phyloP scores from a whole-genome alignment of 306 rosid genomes.

The Fragaria vesca region DNA sequence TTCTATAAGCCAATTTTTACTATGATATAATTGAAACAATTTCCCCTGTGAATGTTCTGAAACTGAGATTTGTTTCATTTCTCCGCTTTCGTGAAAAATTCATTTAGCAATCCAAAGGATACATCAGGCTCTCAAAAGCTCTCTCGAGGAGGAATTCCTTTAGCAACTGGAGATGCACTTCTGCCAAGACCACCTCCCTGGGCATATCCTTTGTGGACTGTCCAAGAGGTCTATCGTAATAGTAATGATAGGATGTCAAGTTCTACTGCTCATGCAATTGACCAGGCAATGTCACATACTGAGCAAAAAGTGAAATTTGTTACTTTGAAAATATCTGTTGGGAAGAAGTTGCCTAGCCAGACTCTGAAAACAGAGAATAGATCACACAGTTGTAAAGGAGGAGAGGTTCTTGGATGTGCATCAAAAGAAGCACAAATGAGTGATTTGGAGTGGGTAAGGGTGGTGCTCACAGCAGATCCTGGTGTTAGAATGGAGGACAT shows the following conservation, averaged over 20 bases:
- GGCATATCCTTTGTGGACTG: conserved; percentile 97
- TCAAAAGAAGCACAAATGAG: conserved; percentile 40
- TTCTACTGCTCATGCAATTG: conserved; percentile 96
- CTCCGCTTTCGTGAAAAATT: conserved; percentile 27
- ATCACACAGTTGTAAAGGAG: conserved; percentile 27
- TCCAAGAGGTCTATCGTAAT: conserved; percentile 96
- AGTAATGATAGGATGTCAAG: conserved; percentile 97
- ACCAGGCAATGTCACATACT: conserved; percentile 90
- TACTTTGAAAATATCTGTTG: conserved; percentile 56
- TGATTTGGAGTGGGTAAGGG: conserved; percentile 85
- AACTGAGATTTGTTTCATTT: conserved; percentile 11
- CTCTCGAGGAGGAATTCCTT: conserved; percentile 95
- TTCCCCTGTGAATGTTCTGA: conserved; percentile 18
- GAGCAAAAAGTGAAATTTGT: conserved; percentile 69
- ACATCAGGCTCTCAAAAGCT: conserved; percentile 72
- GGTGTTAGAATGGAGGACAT: conserved; percentile 87
- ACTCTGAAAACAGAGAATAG: conserved; percentile 31
- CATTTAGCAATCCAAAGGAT: conserved; percentile 76
- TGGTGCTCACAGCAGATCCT: conserved; percentile 80
- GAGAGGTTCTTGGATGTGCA: conserved; percentile 25
- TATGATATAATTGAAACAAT: conserved; percentile 12
- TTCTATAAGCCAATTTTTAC: neutral
- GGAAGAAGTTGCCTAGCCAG: conserved; percentile 41
- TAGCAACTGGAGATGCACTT: conserved; percentile 94
- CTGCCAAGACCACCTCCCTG: conserved; percentile 95